Evolutionary conservation across 257 asterid species (phyloP), one percentile per base, ranked within the genome.

Genomic region (Forsythia suspensa): DNA sequence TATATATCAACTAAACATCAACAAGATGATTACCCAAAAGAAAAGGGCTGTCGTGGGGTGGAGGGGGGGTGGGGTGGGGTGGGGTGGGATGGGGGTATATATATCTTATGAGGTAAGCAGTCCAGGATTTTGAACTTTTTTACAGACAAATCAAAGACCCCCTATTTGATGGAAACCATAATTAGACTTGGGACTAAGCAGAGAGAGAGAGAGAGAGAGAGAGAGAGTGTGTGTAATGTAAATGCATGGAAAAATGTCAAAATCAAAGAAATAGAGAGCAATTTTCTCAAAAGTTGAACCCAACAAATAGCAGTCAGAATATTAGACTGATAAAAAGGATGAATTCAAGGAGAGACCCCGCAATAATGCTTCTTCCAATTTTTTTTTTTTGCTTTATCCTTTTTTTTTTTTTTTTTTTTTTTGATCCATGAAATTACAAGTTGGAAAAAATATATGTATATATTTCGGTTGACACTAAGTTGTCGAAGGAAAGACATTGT

Each of bases 231-330:
- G 73, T 34, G 29, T 20, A 48, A 66, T 67, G 61, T 77, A 71
- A 43, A 73, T 78, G 83, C 67, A 73, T 38, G 85, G 81, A 68
- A 80, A 68, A 80, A 85, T 87, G 89, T 88, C 91, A 82, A 87
- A 78, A 88, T 86, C 94, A 90, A 82, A 83, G 79, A 46, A 46
- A 3, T 11, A 4, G 4, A 16, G 52, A 46, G 52, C 5, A 16
- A 72, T 82, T 81, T 80, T 86, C 93, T 89, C 87, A 83, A 88
- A 87, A 85, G 87, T 79, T 76, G 91, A 87, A 80, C 88, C 80
- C 72, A 51, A 51, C 76, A 38, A 29, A 57, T 65, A 66, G 77
- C 77, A 70, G 85, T 89, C 90, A 87, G 89, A 76, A 77, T 39
- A 78, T 84, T 61, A 82, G 82, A 73, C 87, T 75, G 88, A 77